Conservation (phyloP, 805 yeast genomes). For the Limtongia smithiae region DNA sequence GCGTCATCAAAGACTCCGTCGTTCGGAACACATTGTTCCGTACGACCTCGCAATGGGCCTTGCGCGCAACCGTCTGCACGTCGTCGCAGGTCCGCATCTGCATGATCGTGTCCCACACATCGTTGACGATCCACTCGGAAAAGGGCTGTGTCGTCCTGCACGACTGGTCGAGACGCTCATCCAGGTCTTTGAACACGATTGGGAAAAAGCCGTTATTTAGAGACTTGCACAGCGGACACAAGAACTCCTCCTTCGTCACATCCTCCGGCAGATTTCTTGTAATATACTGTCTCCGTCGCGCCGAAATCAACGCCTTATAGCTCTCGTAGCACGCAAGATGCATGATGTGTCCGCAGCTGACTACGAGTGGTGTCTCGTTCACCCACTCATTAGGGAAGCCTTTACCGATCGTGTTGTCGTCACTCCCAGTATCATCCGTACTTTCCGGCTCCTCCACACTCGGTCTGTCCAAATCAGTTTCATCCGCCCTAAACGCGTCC, state of each 20-base stretch:
- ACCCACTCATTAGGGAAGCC: conserved; percentile 50
- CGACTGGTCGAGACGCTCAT: conserved; percentile 22
- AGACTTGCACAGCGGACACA: conserved; percentile 90
- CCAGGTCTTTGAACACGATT: conserved; percentile 55
- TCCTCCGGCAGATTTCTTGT: conserved; percentile 81
- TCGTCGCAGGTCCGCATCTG: conserved; percentile 4
- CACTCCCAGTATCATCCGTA: conserved; percentile 29
- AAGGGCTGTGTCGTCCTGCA: conserved; percentile 3
- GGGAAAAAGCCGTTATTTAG: conserved; percentile 83
- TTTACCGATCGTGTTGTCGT: conserved; percentile 57
- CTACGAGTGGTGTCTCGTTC: conserved; percentile 42
- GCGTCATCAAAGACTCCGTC: conserved; percentile 2
- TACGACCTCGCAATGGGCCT: background rate
- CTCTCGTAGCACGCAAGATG: conserved; percentile 74
- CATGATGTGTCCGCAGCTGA: conserved; percentile 93
- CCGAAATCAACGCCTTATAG: conserved; percentile 54
- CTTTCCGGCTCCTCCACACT: background rate
- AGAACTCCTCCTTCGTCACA: conserved; percentile 62
- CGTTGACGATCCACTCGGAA: conserved; percentile 25
- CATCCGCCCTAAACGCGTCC: conserved; percentile 40
- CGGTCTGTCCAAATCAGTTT: conserved; percentile 38
- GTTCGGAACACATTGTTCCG: conserved; percentile 1
- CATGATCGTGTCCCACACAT: conserved; percentile 19
- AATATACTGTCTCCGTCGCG: conserved; percentile 60
- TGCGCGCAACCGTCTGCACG: background rate